Evolutionary conservation across 2,329 filamentous ascomycete genomes (phyloP).

Genomic region (Fusarium mexicanum): DNA sequence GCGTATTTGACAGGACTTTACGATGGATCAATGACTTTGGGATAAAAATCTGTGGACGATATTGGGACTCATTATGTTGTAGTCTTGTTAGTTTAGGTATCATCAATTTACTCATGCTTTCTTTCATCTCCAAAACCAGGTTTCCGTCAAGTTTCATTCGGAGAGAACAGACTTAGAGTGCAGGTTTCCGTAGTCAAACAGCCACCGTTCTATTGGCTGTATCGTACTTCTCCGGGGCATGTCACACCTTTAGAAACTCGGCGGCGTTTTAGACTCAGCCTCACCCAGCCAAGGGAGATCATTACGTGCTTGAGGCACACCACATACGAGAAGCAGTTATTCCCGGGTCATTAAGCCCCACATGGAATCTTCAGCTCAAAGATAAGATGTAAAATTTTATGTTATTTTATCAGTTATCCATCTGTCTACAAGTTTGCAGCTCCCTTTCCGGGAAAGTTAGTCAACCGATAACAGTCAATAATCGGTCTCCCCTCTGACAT

Average conservation of each 20-base stretch:
- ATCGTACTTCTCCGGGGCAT: neutral
- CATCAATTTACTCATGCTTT: neutral
- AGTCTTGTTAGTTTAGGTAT: neutral
- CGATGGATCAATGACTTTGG: neutral
- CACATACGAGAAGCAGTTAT: neutral
- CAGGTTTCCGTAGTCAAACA: neutral
- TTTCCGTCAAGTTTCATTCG: neutral
- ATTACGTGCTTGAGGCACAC: neutral
- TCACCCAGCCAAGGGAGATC: neutral
- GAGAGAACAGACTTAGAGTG: neutral
- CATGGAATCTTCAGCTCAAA: neutral
- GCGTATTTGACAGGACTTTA: constrained; percentile 8
- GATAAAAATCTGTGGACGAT: neutral
- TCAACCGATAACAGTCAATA: constrained; percentile 37
- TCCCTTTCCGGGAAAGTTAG: constrained; percentile 29
- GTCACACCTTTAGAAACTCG: neutral
- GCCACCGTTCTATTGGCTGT: neutral
- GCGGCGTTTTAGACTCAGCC: neutral
- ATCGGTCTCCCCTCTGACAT: constrained; percentile 31
- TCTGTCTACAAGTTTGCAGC: constrained; percentile 2
- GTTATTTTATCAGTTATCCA: neutral
- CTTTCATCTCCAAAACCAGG: neutral
- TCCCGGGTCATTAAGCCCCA: neutral
- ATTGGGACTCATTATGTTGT: too few relatives aligned
- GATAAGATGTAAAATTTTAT: neutral